Evolutionary conservation across 2,329 filamentous ascomycete genomes (phyloP), one percentile per base, ranked within the genome.

Genomic region (Fusarium sp.): DNA sequence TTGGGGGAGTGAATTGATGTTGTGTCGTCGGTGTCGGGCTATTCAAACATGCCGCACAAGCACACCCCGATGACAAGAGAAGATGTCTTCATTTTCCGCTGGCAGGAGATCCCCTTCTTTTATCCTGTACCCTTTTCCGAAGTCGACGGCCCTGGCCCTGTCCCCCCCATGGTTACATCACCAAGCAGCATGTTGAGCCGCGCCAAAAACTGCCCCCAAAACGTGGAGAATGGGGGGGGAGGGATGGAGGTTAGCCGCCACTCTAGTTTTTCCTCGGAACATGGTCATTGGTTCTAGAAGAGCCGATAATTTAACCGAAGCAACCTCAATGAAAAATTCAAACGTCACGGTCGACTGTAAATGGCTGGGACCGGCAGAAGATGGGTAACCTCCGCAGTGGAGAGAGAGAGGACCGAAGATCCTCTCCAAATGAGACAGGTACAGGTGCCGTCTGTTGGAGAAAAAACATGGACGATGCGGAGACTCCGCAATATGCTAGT

Each of bases 401-500:
- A 51, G 31, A 24, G 24, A 24, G 24, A 24, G 58, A 49, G 44
- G 31, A 33, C 16, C 29, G 24, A 16, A 22, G 51, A 59, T 59
- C 24, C 22, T 59, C 62, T 59, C 64, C 27, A 61, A 38, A 38
- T 31, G 12, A 29, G 59, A 55, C 42, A 51, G 24, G 20, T 31
- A 55, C 42, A 51, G 24, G 20, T 31, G 14, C n/a, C 58, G 42
- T 62, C 49, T 20, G 56, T 73, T 74, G 71, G 71, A 74, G 31
- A 33, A 33, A 24, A 24, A 24, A 24, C 24, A 24, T n/a, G n/a
- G 67, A 68, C 55, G 60, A 69, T 74, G 71, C 71, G 71, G 71
- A 73, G 71, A 42, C 71, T 73, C 71, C 71, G 71, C 71, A 73
- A 67, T 49, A 57, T 61, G 59, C 51, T 36, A 58, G 66, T 20